Evolutionary conservation across 495 filamentous ascomycete genomes (phyloP), one percentile per base, ranked within the genome.

Genomic region (Apodospora peruviana): DNA sequence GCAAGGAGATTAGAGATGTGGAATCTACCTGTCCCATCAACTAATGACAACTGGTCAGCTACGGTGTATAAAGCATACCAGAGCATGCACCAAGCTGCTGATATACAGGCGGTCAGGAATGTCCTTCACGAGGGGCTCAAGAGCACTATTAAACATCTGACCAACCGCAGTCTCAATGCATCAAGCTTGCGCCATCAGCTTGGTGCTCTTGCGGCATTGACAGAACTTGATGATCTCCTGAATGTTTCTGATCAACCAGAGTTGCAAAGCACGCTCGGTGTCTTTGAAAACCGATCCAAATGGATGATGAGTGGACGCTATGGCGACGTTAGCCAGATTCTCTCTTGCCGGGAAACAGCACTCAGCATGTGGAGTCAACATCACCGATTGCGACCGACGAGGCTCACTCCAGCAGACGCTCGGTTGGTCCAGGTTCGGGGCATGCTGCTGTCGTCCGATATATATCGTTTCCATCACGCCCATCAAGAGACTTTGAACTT

Each of bases 1-100:
- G 91, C 93, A 12, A 79, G 85, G 42, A 89, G 86, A 57, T 71
- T 98, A 40, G 90, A 91, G 56, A 85, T 93, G 58, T 98, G 93
- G 93, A 91, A 96, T 66, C 72, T 97, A 45, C 85, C 86, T 43
- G 83, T 84, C 7, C 87, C 89, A 8, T 68, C 74, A 4, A 68
- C 76, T 18, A 77, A 75, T 36, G 66, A 70, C 19, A 84, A 79
- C 29, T 78, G 83, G 49, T 73, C 84, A 3, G 80, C 83, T 8
- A 84, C 83, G 12, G 67, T 90, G 2, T 97, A 91, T 62, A 83
- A 81, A 52, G 80, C 82, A 3, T 88, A 95, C 41, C 89, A 95
- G 58, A 78, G 77, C 22, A 71, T 96, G 50, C 84, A 90, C 52
- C 87, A 81, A 40, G 81, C 82, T 3, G 60, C 71, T 2, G 80